phyloP scores from a whole-genome alignment of 2,329 filamentous ascomycete genomes.

The Mycosphaerella sp. region DNA sequence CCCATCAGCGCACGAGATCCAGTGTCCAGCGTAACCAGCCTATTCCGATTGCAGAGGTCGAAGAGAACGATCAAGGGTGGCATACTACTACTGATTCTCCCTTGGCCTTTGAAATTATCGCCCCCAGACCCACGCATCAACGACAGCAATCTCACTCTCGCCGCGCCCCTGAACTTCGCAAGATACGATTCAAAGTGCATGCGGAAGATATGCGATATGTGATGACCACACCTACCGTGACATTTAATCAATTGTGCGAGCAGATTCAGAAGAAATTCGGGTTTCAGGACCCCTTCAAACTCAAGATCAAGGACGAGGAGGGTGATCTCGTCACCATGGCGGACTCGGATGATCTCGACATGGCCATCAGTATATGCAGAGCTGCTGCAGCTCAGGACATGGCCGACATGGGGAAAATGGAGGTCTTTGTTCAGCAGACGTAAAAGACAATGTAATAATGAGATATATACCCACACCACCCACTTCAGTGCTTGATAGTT shows the following conservation, averaged over 20 bases:
- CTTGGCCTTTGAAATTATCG: conserved; percentile 54
- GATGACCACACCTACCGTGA: conserved; percentile 67
- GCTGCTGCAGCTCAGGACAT: conserved; percentile 60
- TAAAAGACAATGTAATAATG: conserved; percentile 3
- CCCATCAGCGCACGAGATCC: conserved; percentile 29
- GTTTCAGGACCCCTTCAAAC: conserved; percentile 67
- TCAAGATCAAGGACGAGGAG: conserved; percentile 82
- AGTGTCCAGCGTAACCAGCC: conserved; percentile 40
- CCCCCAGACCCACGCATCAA: conserved; percentile 26
- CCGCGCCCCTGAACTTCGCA: conserved; percentile 55
- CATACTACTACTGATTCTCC: conserved; percentile 25
- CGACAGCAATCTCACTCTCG: conserved; percentile 49
- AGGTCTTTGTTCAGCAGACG: conserved; percentile 52
- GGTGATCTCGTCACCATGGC: conserved; percentile 96
- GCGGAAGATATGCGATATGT: conserved; percentile 87
- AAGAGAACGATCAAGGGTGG: conserved; percentile 45
- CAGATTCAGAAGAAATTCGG: conserved; percentile 83
- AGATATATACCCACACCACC: not conserved
- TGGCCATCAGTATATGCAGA: conserved; percentile 65
- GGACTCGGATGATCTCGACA: conserved; percentile 91
- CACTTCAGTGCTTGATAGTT: not conserved
- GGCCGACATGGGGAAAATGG: conserved; percentile 84
- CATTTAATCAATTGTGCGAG: conserved; percentile 70
- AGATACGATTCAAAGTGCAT: conserved; percentile 89
- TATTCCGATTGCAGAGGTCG: conserved; percentile 72